Base-by-base conservation (phyloP, 2,329 filamentous ascomycete species). In the Tympanopsis confertula region DNA sequence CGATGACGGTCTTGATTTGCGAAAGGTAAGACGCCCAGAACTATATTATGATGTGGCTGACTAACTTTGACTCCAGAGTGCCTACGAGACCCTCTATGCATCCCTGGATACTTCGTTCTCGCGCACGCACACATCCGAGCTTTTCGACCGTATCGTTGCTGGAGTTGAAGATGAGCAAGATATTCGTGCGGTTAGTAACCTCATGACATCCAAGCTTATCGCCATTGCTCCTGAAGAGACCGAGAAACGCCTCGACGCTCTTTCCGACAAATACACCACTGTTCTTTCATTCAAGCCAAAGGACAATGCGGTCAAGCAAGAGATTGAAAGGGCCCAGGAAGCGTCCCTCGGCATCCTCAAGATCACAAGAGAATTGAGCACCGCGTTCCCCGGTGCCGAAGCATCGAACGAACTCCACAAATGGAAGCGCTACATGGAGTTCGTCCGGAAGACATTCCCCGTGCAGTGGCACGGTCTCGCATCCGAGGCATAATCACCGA, bases 221-320 rank as follows among this genome's bases (percentile, higher is more conserved):
- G 57, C 60, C 2, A 65, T 82, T 19, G 71, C 75, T 5, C 75
- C 75, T 1, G 71, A 76, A 18, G 78, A 83, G 54, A 80, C 77
- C 0, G 59, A 68, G 29, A 65, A 70, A 13, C 71, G 74, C 5
- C 65, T 85, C 1, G 71, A 83, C 38, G 52, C 62, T 7, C 71
- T 85, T 28, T 71, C 77, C 1, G 72, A 78, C 41, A 68, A 71
- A 41, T 84, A 82, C 66, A 71, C 71, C 20, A 54, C 62, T 5
- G 72, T 82, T 1, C 59, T 86, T 10, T 67, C 69, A 0, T 71
- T 72, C 50, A 84, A 84, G 55, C 69, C 77, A 3, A 85, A 85
- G 57, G 81, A 85, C 15, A 84, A 76, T 40, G 79, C 81, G 1
- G 81, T 86, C 43, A 85, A 85, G 58, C 81, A 85, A 54, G 81